Evolutionary conservation across 2,329 filamentous ascomycete species (phyloP), one percentile per base, ranked within the genome.

Genomic region (Hypoxylon sp.): DNA sequence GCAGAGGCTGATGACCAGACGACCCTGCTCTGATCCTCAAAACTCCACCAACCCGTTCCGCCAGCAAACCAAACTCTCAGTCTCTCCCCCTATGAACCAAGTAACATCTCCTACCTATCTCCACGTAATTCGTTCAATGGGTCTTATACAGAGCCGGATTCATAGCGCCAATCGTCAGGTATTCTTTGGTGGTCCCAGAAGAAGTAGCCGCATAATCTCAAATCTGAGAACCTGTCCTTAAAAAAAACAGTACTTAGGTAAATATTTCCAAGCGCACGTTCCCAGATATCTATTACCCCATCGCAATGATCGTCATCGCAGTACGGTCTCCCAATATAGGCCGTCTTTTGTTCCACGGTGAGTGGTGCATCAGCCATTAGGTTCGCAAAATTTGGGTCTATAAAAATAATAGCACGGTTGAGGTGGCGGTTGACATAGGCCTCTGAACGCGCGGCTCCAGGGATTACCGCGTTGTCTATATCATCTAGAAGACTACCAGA

Each of bases 141-240:
- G 11, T 44, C 39, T 1, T 11, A 1, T 19, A 9, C 39, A 44
- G 3, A 22, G 39, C 17, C 3, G 39, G 2, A 2, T 10, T 10
- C 19, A 19, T 22, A 8, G 3, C 22, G 4, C n/a, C 13, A 44
- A 5, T 44, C 10, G 6, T 10, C 39, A 11, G 17, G 39, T 17
- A 44, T 44, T 44, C 39, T 44, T 9, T 22, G 17, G 17, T 13
- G 17, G 13, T 48, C 31, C 54, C 54, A 58, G 31, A 58, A 58
- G 19, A 44, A 17, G 26, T 48, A 48, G 13, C 54, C 54, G n/a
- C 50, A 53, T 39, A 35, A n/a, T 24, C 39, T 22, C 22, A 22
- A 44, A 8, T 44, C 19, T 8, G 11, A 4, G 17, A 17, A 22
- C 39, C 10, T 11, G 8, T 8, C 8, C 8, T 3, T 10, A 44